Percentiles rank a stretch among this genome's conserved stretches.
phyloP scores from a whole-genome alignment of 2,329 filamentous ascomycete genomes.

The Trichoderma atrobrunneum region DNA sequence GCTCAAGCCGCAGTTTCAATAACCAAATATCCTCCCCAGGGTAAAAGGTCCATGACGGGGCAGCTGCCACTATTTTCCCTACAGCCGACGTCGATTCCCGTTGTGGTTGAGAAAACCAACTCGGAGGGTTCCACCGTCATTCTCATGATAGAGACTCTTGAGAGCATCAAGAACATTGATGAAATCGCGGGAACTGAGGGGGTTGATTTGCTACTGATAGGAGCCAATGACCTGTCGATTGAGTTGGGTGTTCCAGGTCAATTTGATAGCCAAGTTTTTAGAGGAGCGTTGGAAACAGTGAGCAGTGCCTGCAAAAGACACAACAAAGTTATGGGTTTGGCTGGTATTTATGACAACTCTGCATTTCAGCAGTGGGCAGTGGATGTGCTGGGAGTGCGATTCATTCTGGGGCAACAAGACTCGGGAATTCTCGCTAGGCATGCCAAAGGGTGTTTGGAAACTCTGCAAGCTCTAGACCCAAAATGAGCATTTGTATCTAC shows the following conservation, averaged over 20 bases:
- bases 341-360: background rate
- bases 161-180: background rate
- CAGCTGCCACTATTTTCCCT: background rate
- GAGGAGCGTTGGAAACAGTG: background rate
- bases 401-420: background rate
- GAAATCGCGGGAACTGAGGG: background rate
- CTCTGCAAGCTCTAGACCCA: background rate
- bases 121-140: background rate
- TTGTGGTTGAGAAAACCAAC: background rate
- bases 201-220: background rate
- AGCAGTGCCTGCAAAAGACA: background rate
- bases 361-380: background rate
- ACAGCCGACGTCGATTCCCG: background rate
- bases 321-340: background rate
- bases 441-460: background rate
- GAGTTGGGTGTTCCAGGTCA: background rate
- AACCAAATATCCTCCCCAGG: background rate
- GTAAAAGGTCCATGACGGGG: background rate
- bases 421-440: background rate
- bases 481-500: background rate
- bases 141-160: background rate
- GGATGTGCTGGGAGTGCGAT: background rate
- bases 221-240: background rate
- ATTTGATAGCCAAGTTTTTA: background rate
- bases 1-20: background rate